Evolutionary conservation across 768 basidiomycete species (phyloP), one percentile per base, ranked within the genome.

Genomic region (Psilocybe cubensis): DNA sequence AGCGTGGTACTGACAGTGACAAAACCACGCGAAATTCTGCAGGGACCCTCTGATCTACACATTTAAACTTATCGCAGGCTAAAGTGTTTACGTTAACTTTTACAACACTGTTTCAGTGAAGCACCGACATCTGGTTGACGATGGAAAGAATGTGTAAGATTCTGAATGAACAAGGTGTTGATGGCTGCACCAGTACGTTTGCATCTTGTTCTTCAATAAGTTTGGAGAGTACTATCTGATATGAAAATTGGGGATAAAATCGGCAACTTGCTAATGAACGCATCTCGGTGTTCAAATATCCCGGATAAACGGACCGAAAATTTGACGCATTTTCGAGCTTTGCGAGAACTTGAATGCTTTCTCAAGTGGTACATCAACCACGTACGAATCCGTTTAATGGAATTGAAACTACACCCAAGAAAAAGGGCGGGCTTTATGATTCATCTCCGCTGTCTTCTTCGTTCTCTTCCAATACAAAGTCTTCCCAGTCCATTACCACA

Each of bases 401-500:
- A 33, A 14, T 7, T 33, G 8, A 33, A 33, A 38, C 12, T n/a
- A 38, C 12, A 11, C 14, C 35, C 35, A 18, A 29, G 18, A 28
- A 8, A 9, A 18, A 48, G 31, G 35, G 35, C 20, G 4, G 24
- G 14, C 23, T 11, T 31, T 48, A 31, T 17, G 58, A 58, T 46
- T 56, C 58, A 27, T 60, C 56, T 23, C 61, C 67, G 20, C 59
- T 62, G 21, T 46, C 57, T 40, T 55, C 58, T 12, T 54, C 61
- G 38, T 57, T 33, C 40, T 63, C 47, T 56, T 67, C 68, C n/a
- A 65, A 60, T 38, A 61, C 54, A 59, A 59, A 68, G 41, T 71
- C 68, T 55, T 77, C 72, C 75, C 76, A 78, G 46, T 73, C 72
- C 61, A 71, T 63, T 4, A 70, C 65, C 17, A 62, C 61, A 40